phyloP scores from a whole-genome alignment of 768 basidiomycete species.

The Podaxis sp. region DNA sequence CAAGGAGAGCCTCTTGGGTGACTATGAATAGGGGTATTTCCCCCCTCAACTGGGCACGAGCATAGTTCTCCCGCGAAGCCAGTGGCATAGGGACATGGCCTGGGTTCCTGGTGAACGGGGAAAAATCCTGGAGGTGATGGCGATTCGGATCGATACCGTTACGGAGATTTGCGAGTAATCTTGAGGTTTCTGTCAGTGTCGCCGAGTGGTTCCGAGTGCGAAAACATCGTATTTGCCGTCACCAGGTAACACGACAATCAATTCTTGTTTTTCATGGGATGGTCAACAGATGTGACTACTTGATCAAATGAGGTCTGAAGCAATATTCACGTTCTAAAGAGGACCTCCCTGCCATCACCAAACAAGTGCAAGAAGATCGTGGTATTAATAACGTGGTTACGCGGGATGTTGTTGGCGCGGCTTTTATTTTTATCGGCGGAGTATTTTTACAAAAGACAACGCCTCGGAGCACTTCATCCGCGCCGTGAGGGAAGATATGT shows the following conservation, averaged over 20 bases:
- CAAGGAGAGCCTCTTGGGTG: background rate
- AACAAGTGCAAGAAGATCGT: background rate
- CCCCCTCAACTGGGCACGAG: background rate
- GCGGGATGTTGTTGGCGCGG: background rate
- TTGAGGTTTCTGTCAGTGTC: background rate
- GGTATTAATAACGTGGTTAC: background rate
- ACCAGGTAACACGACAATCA: background rate
- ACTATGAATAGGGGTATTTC: background rate
- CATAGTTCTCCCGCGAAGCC: background rate
- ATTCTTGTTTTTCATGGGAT: background rate
- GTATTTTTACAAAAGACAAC: background rate
- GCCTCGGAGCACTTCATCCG: background rate
- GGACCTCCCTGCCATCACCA: background rate
- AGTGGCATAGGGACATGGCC: background rate
- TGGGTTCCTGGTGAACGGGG: background rate
- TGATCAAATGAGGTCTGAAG: background rate
- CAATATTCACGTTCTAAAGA: background rate
- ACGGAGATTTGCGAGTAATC: background rate
- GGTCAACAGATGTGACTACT: background rate
- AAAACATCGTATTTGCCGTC: background rate
- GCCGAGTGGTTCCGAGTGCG: background rate
- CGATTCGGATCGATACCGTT: background rate
- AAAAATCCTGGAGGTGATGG: background rate
- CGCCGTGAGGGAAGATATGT: background rate
- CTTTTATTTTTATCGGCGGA: constrained; percentile 1